Conservation (phyloP, 2,329 filamentous ascomycete genomes). For the Herpotrichia juniperi region DNA sequence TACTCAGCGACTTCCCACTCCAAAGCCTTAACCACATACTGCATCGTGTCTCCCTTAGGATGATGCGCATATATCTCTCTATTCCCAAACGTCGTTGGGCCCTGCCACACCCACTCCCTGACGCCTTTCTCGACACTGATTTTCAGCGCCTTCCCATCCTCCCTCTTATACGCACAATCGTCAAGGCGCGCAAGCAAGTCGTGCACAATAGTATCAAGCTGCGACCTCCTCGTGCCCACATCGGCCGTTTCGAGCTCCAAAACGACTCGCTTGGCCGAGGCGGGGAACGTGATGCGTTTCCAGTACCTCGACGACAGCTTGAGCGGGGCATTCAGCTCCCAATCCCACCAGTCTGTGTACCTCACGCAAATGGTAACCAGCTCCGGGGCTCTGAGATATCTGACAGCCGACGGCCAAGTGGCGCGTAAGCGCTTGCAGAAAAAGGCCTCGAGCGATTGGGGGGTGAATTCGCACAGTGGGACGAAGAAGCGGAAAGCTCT, state of each 20-base stretch:
- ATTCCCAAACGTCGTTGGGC: slow-evolving; percentile 14
- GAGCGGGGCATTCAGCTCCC: slow-evolving; percentile 95
- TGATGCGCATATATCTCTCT: slow-evolving; percentile 10
- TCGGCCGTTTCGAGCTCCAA: slow-evolving; percentile 22
- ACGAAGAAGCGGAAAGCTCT: too few relatives aligned
- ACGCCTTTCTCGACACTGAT: slow-evolving; percentile 6
- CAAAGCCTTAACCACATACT: slow-evolving; percentile 17
- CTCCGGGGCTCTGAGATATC: slow-evolving; percentile 32
- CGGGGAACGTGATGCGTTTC: slow-evolving; percentile 13
- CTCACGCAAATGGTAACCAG: slow-evolving; percentile 55
- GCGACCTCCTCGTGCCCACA: slow-evolving; percentile 15
- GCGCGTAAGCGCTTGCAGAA: slow-evolving; percentile 10
- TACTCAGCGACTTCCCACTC: slow-evolving; percentile 6
- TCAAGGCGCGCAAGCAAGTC: slow-evolving; percentile 5
- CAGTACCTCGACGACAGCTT: neutral
- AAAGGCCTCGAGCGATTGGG: neutral
- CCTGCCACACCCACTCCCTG: slow-evolving; percentile 16
- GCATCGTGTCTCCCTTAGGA: slow-evolving; percentile 10
- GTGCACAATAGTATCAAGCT: slow-evolving; percentile 18
- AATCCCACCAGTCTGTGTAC: slow-evolving; percentile 65
- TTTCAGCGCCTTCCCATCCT: slow-evolving; percentile 10
- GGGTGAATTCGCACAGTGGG: too few relatives aligned
- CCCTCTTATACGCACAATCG: slow-evolving; percentile 9
- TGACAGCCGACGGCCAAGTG: neutral
- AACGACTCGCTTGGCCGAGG: slow-evolving; percentile 11